Evolutionary conservation across 345 rosid genomes (phyloP).

Genomic region (Euphorbia pulcherrima): DNA sequence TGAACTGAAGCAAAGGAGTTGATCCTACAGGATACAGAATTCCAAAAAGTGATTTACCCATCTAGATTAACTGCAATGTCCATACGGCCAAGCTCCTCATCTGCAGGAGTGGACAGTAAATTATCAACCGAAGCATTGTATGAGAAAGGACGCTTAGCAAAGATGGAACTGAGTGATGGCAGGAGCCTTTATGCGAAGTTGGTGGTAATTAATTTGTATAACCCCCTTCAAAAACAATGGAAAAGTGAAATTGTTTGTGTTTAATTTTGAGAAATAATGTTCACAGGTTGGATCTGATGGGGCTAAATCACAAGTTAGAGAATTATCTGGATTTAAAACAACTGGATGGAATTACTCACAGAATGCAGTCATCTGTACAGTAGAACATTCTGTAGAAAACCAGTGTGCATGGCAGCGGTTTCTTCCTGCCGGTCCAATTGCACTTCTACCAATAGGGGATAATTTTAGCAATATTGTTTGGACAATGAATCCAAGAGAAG

Average conservation of each 20-base stretch:
- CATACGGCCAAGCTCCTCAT: constrained; percentile 48
- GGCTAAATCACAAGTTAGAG: constrained; percentile 80
- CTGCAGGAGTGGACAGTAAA: constrained; percentile 36
- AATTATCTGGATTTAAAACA: constrained; percentile 72
- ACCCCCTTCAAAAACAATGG: background rate
- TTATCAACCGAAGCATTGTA: constrained; percentile 40
- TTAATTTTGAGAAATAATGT: background rate
- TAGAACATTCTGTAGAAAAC: constrained; percentile 69
- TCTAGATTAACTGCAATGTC: constrained; percentile 72
- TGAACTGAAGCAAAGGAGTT: background rate
- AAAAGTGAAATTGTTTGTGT: background rate
- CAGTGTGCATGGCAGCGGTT: constrained; percentile 88
- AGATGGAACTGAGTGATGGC: constrained; percentile 78
- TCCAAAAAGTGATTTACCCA: constrained; percentile 61
- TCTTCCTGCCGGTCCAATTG: constrained; percentile 88
- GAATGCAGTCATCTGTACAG: constrained; percentile 87
- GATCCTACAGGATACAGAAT: constrained; percentile 52
- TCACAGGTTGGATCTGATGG: constrained; percentile 94
- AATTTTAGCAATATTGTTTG: constrained; percentile 88
- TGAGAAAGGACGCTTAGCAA: constrained; percentile 47
- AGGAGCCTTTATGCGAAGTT: constrained; percentile 63
- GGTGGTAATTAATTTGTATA: constrained; percentile 60
- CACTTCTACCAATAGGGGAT: constrained; percentile 80
- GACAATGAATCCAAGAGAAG: constrained; percentile 83
- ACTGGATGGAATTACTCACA: constrained; percentile 90